These are phyloP conservation scores for Ochromonas danica DNA, from an alignment of 108 stramenopile genomes.

Conservation along the genomic window DNA sequence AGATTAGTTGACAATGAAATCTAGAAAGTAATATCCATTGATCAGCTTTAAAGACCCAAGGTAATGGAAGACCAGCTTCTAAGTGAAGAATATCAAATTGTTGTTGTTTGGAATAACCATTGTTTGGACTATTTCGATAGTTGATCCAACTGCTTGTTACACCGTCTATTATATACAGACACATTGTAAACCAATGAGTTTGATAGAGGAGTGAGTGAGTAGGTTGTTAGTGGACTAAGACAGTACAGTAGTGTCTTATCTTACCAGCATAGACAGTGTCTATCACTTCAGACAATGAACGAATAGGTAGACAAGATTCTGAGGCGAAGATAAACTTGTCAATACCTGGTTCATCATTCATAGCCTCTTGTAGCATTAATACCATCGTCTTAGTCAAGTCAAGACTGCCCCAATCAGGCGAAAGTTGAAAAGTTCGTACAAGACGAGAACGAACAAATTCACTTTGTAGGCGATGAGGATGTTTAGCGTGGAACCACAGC, in stretches of 20 bases:
- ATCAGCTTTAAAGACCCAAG: not conserved
- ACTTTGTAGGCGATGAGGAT: not conserved
- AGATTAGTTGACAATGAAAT: not conserved
- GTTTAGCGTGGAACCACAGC: conserved; percentile 8
- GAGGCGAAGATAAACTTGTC: conserved; percentile 5
- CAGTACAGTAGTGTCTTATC: not conserved
- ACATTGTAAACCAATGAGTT: not conserved
- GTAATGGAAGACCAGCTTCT: not conserved
- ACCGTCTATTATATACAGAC: not conserved
- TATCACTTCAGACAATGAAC: not conserved
- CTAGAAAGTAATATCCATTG: not conserved
- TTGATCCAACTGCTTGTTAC: conserved; percentile 9
- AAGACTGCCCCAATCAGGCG: not conserved
- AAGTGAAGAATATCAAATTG: not conserved
- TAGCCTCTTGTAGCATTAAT: not conserved
- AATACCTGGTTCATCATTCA: not conserved
- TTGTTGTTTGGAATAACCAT: conserved; percentile 1
- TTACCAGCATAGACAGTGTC: not conserved
- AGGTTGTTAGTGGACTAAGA: not conserved
- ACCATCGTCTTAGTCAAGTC: conserved; percentile 6
- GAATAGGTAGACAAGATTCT: conserved; percentile 6
- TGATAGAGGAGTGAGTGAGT: no score
- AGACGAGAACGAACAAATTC: not conserved
- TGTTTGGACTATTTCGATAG: not conserved
- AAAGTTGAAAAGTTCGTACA: not conserved